Base-by-base conservation (phyloP, 2,329 filamentous ascomycete species). In the Diaporthe australafricana region DNA sequence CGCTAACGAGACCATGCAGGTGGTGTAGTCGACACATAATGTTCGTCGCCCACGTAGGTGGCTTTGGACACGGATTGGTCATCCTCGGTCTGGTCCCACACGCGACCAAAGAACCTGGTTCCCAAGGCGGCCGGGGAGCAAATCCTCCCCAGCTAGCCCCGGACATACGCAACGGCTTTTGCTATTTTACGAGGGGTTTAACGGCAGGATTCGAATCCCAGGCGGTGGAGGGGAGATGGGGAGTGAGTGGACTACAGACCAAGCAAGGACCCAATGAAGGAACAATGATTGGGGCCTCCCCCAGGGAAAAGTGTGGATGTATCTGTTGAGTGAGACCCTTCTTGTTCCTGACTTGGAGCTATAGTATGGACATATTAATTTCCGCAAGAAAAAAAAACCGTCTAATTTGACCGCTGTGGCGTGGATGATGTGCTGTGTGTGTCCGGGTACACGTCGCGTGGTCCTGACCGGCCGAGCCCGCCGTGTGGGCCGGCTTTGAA, bases 151-250 rank as follows among this genome's bases (percentile, higher is more conserved):
- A 38, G 45, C 45, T 65, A 65, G 60, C 45, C 30, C 42, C 60
- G 45, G 30, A 63, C 60, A 63, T 25, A 63, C 42, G 60, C 60
- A 63, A 48, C 60, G 60, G 60, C 42, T 63, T 48, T 48, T 63
- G 60, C 60, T 35, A 48, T 35, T 48, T 35, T 63, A n/a, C 42
- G 27, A 63, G 8, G 60, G 42, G 8, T 16, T 22, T 63, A 20
- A 63, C 60, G 60, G 60, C 60, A 63, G 60, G 60, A 63, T 63
- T 35, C 27, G 14, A 17, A 38, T 27, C 60, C 60, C 60, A n/a
- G 60, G 9, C n/a, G 32, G 60, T 5, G 9, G 32, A 9, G 5
- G 32, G 32, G 32, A 35, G 32, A 9, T 9, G 32, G 5, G 32
- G 9, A 35, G 32, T n/a, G 32, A 5, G 22, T 50, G 32, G 30